A percentile compares a stretch with the other conserved stretches of the same genome.
Conservation (phyloP, 805 yeast species). For the Limtongia smithiae region DNA sequence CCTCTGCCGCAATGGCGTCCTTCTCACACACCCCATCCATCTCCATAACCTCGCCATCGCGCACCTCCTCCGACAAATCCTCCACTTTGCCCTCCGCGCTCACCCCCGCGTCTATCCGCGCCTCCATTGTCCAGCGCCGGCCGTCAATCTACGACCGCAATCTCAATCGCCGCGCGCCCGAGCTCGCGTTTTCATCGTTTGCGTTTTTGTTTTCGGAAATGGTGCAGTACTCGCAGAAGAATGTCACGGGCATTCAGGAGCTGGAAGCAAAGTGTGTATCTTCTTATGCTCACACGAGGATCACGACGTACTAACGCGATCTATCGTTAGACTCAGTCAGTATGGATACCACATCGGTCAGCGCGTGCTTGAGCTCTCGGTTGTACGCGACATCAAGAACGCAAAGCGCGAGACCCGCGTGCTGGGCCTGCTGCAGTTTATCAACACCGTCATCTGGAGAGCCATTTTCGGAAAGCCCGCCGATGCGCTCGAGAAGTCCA, state of each 20-base stretch:
- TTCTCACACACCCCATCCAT: neutral
- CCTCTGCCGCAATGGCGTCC: no score
- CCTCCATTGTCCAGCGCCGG: neutral
- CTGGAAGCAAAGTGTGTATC: constrained; percentile 43
- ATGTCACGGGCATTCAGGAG: constrained; percentile 66
- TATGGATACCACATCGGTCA: constrained; percentile 77
- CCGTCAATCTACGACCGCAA: constrained; percentile 62
- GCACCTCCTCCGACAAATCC: constrained; percentile 7
- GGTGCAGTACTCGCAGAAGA: constrained; percentile 59
- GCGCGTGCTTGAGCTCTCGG: constrained; percentile 63
- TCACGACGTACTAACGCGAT: neutral
- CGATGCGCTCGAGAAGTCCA: constrained; percentile 70
- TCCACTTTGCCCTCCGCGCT: constrained; percentile 2
- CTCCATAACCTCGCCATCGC: neutral
- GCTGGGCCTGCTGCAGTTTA: constrained; percentile 66
- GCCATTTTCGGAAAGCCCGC: constrained; percentile 68
- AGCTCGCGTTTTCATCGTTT: constrained; percentile 62
- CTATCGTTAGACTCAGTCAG: constrained; percentile 60
- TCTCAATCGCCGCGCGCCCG: constrained; percentile 59
- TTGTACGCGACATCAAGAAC: constrained; percentile 62
- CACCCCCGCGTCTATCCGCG: constrained; percentile 1
- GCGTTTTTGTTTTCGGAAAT: constrained; percentile 69
- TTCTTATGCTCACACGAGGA: neutral
- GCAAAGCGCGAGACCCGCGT: constrained; percentile 65
- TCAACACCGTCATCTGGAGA: constrained; percentile 71